A percentile compares a stretch with the other conserved stretches of the same genome.
Conservation (phyloP, 345 rosid species). For the Eucalyptus curtisii region DNA sequence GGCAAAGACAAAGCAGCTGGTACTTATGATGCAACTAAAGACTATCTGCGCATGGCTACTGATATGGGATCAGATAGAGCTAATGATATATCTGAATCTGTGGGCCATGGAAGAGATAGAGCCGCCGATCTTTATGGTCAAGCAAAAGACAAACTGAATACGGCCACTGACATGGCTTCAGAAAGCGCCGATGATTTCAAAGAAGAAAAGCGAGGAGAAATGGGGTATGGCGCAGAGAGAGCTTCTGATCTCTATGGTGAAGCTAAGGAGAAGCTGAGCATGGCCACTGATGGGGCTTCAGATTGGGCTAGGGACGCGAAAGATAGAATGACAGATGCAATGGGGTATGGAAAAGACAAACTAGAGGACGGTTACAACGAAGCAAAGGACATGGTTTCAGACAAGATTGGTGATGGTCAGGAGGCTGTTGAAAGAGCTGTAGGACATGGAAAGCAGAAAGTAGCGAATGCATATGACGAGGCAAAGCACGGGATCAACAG, state of each 20-base stretch:
- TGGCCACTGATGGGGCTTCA: neutral
- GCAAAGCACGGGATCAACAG: neutral
- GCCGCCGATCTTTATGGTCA: neutral
- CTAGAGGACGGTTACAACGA: neutral
- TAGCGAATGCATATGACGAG: neutral
- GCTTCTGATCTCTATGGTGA: neutral
- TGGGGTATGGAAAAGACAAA: neutral
- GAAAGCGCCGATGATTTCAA: neutral
- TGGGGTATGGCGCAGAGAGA: neutral
- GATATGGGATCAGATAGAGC: neutral
- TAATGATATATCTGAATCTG: neutral
- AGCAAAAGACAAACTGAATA: neutral
- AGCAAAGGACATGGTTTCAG: neutral
- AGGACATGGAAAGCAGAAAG: neutral
- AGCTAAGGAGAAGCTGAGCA: neutral
- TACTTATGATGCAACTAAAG: neutral
- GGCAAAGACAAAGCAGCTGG: conserved; percentile 9
- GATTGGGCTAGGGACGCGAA: neutral
- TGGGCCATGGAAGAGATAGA: neutral
- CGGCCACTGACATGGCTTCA: neutral
- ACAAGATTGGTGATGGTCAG: neutral
- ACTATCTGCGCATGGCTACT: neutral
- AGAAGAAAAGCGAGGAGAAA: neutral
- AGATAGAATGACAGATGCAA: neutral
- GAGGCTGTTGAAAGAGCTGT: neutral